Evolutionary conservation across 2,329 filamentous ascomycete species (phyloP).

Genomic region (Aspergillus sp.): DNA sequence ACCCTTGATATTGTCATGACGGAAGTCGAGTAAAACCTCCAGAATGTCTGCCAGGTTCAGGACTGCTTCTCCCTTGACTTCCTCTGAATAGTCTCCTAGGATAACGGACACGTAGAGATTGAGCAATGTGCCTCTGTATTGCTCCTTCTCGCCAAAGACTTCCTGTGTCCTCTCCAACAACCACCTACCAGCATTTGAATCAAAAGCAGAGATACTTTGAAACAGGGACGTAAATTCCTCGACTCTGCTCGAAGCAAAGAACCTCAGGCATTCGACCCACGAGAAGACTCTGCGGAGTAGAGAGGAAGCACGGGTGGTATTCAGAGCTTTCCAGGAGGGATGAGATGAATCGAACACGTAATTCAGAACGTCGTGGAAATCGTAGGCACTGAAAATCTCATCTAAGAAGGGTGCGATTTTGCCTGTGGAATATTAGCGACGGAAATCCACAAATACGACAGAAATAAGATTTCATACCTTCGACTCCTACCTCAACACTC

Average conservation of each 20-base stretch:
- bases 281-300: slow-evolving; percentile 29
- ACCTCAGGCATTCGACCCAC: slow-evolving; percentile 23
- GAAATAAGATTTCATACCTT: slow-evolving; percentile 17
- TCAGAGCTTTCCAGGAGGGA: slow-evolving; percentile 20
- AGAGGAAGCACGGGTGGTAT: slow-evolving; percentile 26
- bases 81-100: slow-evolving; percentile 15
- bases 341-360: slow-evolving; percentile 21
- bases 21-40: slow-evolving; percentile 19
- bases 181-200: slow-evolving; percentile 30
- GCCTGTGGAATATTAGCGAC: slow-evolving; percentile 12
- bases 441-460: neutral
- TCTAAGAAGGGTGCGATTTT: slow-evolving; percentile 14
- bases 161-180: slow-evolving; percentile 26
- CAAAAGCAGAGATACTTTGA: slow-evolving; percentile 19
- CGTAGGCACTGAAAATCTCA: slow-evolving; percentile 17
- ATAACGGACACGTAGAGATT: slow-evolving; percentile 27
- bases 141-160: slow-evolving; percentile 14
- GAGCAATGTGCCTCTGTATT: slow-evolving; percentile 18
- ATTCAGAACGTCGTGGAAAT: slow-evolving; percentile 20
- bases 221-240: slow-evolving; percentile 17
- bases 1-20: slow-evolving; percentile 9
- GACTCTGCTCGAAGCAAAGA: slow-evolving; percentile 14
- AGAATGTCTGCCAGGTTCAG: slow-evolving; percentile 29
- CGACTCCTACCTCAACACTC: slow-evolving; percentile 20
- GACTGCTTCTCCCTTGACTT: slow-evolving; percentile 24